Base-by-base conservation (phyloP, 192 early-diverging fungal species). In the Linnemannia hyalina region DNA sequence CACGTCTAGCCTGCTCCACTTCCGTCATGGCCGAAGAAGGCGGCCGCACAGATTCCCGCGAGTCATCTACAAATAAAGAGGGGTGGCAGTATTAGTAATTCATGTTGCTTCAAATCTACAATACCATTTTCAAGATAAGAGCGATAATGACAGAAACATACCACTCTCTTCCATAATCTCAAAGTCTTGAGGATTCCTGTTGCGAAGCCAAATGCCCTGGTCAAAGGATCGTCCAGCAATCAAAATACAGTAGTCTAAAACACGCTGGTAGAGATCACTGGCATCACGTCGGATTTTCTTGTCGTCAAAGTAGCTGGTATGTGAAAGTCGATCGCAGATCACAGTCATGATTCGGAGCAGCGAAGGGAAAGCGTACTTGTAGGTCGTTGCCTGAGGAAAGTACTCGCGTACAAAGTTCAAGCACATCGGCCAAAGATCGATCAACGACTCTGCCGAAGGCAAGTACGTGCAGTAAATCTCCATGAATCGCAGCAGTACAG, bases 211-310 rank as follows among this genome's bases (percentile, higher is more conserved):
- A 6, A 93, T 75, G 40, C 93, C 92, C 68, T 96, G 94, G 42
- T 96, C 95, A 80, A 96, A 95, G 32, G 95, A 90, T 26, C 93
- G 92, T 13, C 96, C 97, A 0, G 93, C 92, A 73, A 95, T 93
- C 57, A 94, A 85, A 26, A 96, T 93, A 78, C 96, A 96, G 42
- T 92, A 92, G 70, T 97, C 97, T 35, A 94, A 81, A 57, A 94
- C 90, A 4, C 92, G 88, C 73, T 90, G 88, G 70, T 92, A 93
- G 4, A 90, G 68, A 32, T 93, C 92, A 54, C 81, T 85, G 35
- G 90, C 92, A 42, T 95, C 94, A 42, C 88, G 89, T 0, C 93
- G 88, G 40, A 91, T 83, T 60, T 92, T 88, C 68, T 93, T 95
- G 70, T 96, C 95, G 11, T 94, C 92, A 85, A 92, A 90, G 55